phyloP scores from a whole-genome alignment of 1,284 basidiomycete species.

The Austroboletus novae-zelandiae region DNA sequence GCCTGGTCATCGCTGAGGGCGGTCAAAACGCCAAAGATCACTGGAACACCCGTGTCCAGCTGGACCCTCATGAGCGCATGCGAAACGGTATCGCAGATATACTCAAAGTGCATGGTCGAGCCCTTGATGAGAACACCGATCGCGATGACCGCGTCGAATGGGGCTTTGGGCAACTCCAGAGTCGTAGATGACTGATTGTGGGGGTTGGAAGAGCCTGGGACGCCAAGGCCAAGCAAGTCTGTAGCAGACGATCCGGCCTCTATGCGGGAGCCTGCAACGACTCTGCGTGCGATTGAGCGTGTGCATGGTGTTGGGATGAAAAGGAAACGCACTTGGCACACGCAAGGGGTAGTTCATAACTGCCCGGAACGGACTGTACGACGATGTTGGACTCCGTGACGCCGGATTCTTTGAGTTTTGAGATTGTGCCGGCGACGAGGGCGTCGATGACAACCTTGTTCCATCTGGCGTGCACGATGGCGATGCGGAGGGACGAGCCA shows the following conservation, averaged over 20 bases:
- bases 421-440: slow-evolving; percentile 74
- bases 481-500: slow-evolving; percentile 77
- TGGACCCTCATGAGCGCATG: slow-evolving; percentile 94
- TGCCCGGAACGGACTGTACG: slow-evolving; percentile 90
- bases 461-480: slow-evolving; percentile 94
- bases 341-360: slow-evolving; percentile 90
- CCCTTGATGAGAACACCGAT: slow-evolving; percentile 99
- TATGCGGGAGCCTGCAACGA: slow-evolving; percentile 83
- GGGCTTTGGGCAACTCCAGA: slow-evolving; percentile 49
- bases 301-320: background rate
- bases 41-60: slow-evolving; percentile 90
- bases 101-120: slow-evolving; percentile 97
- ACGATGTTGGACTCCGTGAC: slow-evolving; percentile 91
- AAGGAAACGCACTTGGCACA: slow-evolving; percentile 61
- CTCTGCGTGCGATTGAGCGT: slow-evolving; percentile 40
- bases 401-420: slow-evolving; percentile 78
- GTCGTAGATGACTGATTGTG: slow-evolving; percentile 43
- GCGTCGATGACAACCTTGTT: slow-evolving; percentile 85
- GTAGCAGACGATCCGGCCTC: slow-evolving; percentile 69
- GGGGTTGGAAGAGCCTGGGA: slow-evolving; percentile 36
- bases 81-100: slow-evolving; percentile 92
- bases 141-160: slow-evolving; percentile 94
- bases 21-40: slow-evolving; percentile 96
- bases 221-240: slow-evolving; percentile 74
- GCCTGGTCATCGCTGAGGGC: slow-evolving; percentile 94